Percentiles rank a stretch among this genome's conserved stretches.
Conservation (phyloP, 441 rosid species). For the Omphalea diandra region DNA sequence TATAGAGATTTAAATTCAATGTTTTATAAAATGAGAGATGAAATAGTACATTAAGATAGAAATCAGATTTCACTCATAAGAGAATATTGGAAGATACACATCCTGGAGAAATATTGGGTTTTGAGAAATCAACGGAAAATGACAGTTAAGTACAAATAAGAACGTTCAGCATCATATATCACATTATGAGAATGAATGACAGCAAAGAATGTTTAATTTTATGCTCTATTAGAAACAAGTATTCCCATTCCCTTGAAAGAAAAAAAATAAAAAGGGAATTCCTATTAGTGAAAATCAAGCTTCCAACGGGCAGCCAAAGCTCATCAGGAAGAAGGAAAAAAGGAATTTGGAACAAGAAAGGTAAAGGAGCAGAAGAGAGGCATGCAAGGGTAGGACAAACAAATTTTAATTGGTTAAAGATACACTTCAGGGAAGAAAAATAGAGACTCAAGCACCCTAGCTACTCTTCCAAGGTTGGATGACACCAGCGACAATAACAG, state of each 20-base stretch:
- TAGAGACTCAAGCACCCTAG: constrained; percentile 2
- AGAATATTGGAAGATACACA: too few relatives aligned
- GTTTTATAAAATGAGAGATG: too few relatives aligned
- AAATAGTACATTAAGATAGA: too few relatives aligned
- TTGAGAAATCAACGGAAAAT: background rate
- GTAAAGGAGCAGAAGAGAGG: background rate
- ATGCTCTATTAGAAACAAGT: background rate
- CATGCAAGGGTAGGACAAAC: background rate
- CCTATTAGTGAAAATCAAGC: background rate
- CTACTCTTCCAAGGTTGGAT: background rate
- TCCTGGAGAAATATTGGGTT: background rate
- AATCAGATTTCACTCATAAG: too few relatives aligned
- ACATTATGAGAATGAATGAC: background rate
- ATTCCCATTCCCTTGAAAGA: too few relatives aligned
- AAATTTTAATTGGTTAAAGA: background rate
- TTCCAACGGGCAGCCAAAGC: background rate
- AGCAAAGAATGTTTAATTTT: background rate
- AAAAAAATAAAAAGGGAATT: too few relatives aligned
- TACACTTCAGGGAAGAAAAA: background rate
- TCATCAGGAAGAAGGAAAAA: background rate
- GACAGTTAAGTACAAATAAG: background rate
- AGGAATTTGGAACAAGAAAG: background rate
- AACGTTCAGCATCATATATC: too few relatives aligned
- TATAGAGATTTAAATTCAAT: too few relatives aligned
- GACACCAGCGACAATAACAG: constrained; percentile 40